Percentiles rank a stretch among this genome's conserved stretches.
Evolutionary conservation across 495 filamentous ascomycete species (phyloP).

Genomic region (Xylaria palmicola): DNA sequence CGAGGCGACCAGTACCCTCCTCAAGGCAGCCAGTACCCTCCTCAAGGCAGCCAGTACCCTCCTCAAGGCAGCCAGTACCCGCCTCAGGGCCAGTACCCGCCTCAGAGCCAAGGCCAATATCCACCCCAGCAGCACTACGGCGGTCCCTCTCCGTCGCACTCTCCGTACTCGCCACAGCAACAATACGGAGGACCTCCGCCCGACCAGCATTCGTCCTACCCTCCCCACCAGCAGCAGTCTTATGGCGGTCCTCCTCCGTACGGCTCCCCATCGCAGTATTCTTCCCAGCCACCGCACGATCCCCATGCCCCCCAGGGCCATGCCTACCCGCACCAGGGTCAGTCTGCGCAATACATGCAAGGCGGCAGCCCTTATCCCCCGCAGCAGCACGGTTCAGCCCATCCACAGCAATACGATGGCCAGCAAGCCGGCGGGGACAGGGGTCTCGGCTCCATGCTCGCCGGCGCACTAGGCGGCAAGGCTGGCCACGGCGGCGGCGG

Average conservation of each 20-base stretch:
- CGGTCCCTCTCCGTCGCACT: slow-evolving; percentile 21
- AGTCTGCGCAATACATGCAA: slow-evolving; percentile 23
- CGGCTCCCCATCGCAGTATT: slow-evolving; percentile 20
- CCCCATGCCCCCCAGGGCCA: slow-evolving; percentile 21
- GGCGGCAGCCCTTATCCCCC: slow-evolving; percentile 18
- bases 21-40: slow-evolving; percentile 13
- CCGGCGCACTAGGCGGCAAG: slow-evolving; percentile 19
- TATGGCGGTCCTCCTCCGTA: slow-evolving; percentile 23
- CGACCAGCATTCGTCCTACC: slow-evolving; percentile 25
- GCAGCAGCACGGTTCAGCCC: slow-evolving; percentile 19
- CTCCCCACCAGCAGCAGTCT: slow-evolving; percentile 16
- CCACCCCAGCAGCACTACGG: slow-evolving; percentile 25
- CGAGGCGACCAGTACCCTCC: slow-evolving; percentile 20
- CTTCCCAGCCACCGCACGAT: slow-evolving; percentile 24
- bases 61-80: slow-evolving; percentile 15
- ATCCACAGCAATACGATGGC: slow-evolving; percentile 16
- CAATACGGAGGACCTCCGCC: slow-evolving; percentile 25
- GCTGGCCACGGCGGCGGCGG: slow-evolving; percentile 8
- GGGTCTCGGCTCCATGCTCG: slow-evolving; percentile 26
- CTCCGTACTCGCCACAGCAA: slow-evolving; percentile 16
- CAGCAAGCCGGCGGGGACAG: slow-evolving; percentile 22
- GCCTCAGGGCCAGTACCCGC: slow-evolving; percentile 4
- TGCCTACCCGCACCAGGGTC: slow-evolving; percentile 25
- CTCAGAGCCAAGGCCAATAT: slow-evolving; percentile 20
- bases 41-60: slow-evolving; percentile 17